Percentiles rank a stretch among this genome's conserved stretches.
Evolutionary conservation across 345 rosid species (phyloP).

Genomic region (Firmiana major): DNA sequence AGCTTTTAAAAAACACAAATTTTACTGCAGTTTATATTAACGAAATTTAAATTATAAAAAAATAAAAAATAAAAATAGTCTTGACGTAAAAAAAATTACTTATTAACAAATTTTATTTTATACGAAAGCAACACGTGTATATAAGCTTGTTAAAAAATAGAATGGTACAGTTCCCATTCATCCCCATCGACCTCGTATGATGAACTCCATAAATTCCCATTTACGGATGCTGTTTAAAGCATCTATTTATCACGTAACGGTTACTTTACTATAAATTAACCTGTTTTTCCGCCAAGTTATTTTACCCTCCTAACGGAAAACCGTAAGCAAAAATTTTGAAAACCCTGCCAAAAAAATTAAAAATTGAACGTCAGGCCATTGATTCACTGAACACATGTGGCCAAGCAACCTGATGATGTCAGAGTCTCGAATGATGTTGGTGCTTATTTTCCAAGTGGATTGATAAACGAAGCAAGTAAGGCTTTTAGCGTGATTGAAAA

Average conservation of each 20-base stretch:
- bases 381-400: constrained; percentile 31
- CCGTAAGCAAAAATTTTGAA: constrained; percentile 12
- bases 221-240: too few relatives aligned
- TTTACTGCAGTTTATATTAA: too few relatives aligned
- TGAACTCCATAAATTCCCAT: not conserved
- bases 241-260: not conserved
- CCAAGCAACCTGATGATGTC: not conserved
- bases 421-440: too few relatives aligned
- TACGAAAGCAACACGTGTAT: too few relatives aligned
- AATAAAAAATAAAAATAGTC: too few relatives aligned
- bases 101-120: too few relatives aligned
- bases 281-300: not conserved
- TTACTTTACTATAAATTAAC: not conserved
- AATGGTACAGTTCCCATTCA: too few relatives aligned
- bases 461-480: constrained; percentile 30
- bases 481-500: constrained; percentile 32
- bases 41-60: too few relatives aligned
- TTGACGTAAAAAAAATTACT: too few relatives aligned
- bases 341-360: not conserved
- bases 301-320: constrained; percentile 11
- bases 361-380: constrained; percentile 35
- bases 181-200: too few relatives aligned
- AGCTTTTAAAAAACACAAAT: too few relatives aligned
- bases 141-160: too few relatives aligned
- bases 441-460: constrained; percentile 4